Evolutionary conservation across 192 early-diverging fungal genomes (phyloP), one percentile per base, ranked within the genome.

Genomic region (Paraglomus brasilianum): DNA sequence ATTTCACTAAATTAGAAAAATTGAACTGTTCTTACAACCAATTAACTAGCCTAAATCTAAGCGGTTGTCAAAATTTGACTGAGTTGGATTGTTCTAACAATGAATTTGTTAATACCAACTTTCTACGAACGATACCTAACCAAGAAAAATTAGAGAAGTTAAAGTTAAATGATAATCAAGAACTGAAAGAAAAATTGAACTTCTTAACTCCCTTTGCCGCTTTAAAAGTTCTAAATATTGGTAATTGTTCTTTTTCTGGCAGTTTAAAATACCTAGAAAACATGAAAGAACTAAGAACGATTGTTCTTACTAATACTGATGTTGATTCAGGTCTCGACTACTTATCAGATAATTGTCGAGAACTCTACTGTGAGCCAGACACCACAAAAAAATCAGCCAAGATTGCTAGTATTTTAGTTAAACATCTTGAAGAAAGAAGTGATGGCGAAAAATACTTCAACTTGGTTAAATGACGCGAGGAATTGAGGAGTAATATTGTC

Each of bases 141-240:
- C 30, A 30, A 30, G 30, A 30, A 30, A 30, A 30, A 30, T 30
- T 30, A 30, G 30, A 30, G 30, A 30, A 30, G 30, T 30, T 30
- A 30, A 30, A 30, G 30, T 30, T 30, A 30, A 30, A 30, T 30
- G 30, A 30, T 3, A 30, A 30, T 30, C 30, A 30, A 30, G 30
- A 30, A 56, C 22, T 21, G n/a, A 24, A 21, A 56, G 8, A 56
- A 56, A 56, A 4, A 2, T 6, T 56, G 19, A 21, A 56, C 4
- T 56, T 56, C 4, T 56, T 56, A 21, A 21, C 30, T 21, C 19
- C 53, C 30, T 56, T 56, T 56, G 4, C 53, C 10, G 53, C 19
- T 22, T 56, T 56, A 24, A 56, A 56, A 56, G 53, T 22, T 11
- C 22, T 56, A 21, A 56, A 56, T 56, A 24, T 56, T 10, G 53